A percentile compares a stretch with the other conserved stretches of the same genome.
phyloP scores from a whole-genome alignment of 2,329 filamentous ascomycete species.

The Herpotrichia juniperi region DNA sequence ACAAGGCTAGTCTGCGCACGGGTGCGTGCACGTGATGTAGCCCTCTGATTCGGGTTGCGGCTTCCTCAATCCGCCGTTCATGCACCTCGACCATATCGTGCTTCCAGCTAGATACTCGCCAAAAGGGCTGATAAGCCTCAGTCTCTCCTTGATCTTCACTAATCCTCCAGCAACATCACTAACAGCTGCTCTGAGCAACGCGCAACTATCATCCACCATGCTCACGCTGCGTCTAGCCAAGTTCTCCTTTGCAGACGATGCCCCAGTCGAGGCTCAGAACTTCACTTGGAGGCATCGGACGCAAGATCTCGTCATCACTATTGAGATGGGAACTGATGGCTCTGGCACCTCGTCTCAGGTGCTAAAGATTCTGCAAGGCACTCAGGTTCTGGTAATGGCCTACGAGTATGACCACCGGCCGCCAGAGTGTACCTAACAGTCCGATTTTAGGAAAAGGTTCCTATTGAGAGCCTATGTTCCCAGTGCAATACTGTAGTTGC shows the following conservation, averaged over 20 bases:
- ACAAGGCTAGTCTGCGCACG: constrained; percentile 5
- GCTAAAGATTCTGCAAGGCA: constrained; percentile 50
- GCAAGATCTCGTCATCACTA: constrained; percentile 36
- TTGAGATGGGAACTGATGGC: constrained; percentile 34
- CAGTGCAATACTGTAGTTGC: constrained; percentile 24
- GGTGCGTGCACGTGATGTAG: neutral
- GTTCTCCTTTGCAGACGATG: constrained; percentile 41
- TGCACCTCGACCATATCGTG: neutral
- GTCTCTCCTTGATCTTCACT: neutral
- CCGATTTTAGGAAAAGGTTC: constrained; percentile 23
- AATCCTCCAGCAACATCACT: neutral
- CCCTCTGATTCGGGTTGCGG: neutral
- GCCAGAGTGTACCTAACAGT: constrained; percentile 1
- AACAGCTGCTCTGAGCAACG: neutral
- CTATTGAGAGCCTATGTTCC: constrained; percentile 29
- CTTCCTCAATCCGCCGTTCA: neutral
- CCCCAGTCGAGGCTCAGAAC: constrained; percentile 26
- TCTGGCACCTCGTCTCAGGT: constrained; percentile 28
- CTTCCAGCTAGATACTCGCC: neutral
- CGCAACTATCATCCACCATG: constrained; percentile 6
- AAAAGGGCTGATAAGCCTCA: neutral
- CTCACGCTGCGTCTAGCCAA: constrained; percentile 38
- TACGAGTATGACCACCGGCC: neutral
- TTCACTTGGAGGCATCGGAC: constrained; percentile 45
- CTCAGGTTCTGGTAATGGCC: constrained; percentile 49